Evolutionary conservation across 768 basidiomycete species (phyloP).

Genomic region (Pleurotus tuber-regium): DNA sequence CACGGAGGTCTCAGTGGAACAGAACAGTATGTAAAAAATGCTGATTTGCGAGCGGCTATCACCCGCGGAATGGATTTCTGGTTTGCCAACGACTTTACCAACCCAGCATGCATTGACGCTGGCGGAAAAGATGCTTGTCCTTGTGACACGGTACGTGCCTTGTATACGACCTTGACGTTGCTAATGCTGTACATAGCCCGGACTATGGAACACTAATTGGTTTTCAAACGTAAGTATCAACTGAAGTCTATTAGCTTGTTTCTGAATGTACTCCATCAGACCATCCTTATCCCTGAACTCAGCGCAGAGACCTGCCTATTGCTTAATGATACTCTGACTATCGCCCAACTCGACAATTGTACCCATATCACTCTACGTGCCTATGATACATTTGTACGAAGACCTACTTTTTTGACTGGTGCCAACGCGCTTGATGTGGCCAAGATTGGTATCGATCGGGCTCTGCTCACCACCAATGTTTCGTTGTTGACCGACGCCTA

Average conservation of each 20-base stretch:
- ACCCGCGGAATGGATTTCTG: constrained; percentile 58
- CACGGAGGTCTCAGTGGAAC: constrained; percentile 46
- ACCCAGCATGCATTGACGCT: constrained; percentile 47
- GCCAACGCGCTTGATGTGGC: constrained; percentile 68
- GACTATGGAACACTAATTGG: constrained; percentile 63
- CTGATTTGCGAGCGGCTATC: constrained; percentile 37
- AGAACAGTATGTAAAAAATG: constrained; percentile 39
- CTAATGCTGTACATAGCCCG: constrained; percentile 2
- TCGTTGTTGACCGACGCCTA: constrained; percentile 50
- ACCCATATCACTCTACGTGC: constrained; percentile 47
- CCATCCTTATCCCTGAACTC: constrained; percentile 60
- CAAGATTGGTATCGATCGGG: constrained; percentile 56
- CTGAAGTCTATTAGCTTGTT: neutral
- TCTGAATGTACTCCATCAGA: constrained; percentile 25
- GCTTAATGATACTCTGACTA: constrained; percentile 44
- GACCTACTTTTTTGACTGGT: constrained; percentile 51
- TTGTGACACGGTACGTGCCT: constrained; percentile 38
- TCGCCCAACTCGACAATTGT: constrained; percentile 42
- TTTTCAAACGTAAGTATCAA: constrained; percentile 46
- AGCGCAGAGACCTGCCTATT: constrained; percentile 56
- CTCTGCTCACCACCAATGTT: constrained; percentile 37
- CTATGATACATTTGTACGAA: constrained; percentile 43
- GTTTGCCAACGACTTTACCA: constrained; percentile 59
- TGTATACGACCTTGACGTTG: neutral
- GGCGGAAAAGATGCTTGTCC: constrained; percentile 55